Evolutionary conservation across 2,329 filamentous ascomycete genomes (phyloP), one percentile per base, ranked within the genome.

Genomic region (Sclerotinia spermophila): DNA sequence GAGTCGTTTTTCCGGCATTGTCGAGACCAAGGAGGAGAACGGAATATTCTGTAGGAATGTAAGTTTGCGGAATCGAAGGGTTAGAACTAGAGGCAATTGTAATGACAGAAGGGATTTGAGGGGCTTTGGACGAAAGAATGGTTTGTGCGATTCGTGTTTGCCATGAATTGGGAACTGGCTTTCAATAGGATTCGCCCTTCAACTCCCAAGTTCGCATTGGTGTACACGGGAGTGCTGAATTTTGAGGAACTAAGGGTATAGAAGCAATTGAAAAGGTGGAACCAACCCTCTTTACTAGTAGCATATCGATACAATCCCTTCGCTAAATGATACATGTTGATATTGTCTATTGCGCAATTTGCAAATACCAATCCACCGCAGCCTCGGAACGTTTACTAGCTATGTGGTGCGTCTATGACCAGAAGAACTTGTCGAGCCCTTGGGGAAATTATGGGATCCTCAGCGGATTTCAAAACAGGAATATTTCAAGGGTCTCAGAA

Each of bases 1-100:
- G 94, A 38, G 96, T 98, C 55, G 96, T 98, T 85, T 98, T 98
- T 81, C 96, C 96, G 72, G 96, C 96, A 80, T 98, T 98, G 85
- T 98, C 96, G 79, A 98, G 92, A 74, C 96, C 96, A 77, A 98
- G 92, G 76, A 98, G 91, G 79, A 98, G 93, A 78, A 97, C 93
- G 33, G 95, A 97, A 85, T 97, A 98, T 84, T 98, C 95, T 96
- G 67, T 27, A 61, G 65, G 51, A 62, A 24, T 71, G 56, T 68
- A 55, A 56, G 61, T 19, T 51, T 51, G 42, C 61, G 53, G 64
- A 24, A n/a, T 27, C 33, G 21, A 38, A n/a, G 70, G 53, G 70
- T 56, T 27, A 45, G 58, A 56, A 19, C 33, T 53, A 11, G 11
- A 38, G 17, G 33, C 24, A 13, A 3, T 27, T 27, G 5, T 17